A percentile compares a stretch with the other conserved stretches of the same genome.
Evolutionary conservation across 2,329 filamentous ascomycete genomes (phyloP).

Genomic region (Didymella glomerata): DNA sequence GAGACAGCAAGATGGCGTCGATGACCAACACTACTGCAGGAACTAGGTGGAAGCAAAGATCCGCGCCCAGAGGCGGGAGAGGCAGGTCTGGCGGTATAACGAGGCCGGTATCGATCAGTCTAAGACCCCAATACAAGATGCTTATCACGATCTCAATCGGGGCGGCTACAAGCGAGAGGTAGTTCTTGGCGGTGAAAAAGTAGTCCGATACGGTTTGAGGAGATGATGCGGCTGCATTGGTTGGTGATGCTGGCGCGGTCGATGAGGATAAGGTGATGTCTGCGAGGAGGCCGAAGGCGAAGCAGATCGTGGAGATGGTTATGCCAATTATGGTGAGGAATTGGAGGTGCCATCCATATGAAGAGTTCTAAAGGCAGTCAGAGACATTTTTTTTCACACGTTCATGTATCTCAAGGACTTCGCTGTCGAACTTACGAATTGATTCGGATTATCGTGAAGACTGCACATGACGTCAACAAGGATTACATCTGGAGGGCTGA

Average conservation of each 20-base stretch:
- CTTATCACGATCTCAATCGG: constrained; percentile 76
- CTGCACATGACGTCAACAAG: constrained; percentile 36
- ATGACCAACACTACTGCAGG: constrained; percentile 70
- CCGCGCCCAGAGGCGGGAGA: constrained; percentile 58
- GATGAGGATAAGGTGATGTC: constrained; percentile 58
- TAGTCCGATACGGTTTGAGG: constrained; percentile 53
- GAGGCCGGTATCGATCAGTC: constrained; percentile 62
- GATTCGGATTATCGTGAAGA: constrained; percentile 42
- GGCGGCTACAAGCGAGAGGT: constrained; percentile 69
- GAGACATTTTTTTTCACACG: background rate
- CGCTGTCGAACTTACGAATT: constrained; percentile 29
- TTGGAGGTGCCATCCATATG: constrained; percentile 75
- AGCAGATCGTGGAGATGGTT: constrained; percentile 67
- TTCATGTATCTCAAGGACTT: too few species aligned
- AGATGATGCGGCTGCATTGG: constrained; percentile 30
- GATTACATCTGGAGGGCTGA: background rate
- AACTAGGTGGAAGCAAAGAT: constrained; percentile 59
- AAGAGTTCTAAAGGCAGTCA: constrained; percentile 54
- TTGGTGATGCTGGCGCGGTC: constrained; percentile 32
- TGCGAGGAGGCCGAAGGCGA: constrained; percentile 68
- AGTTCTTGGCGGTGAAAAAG: constrained; percentile 74
- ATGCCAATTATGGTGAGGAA: constrained; percentile 80
- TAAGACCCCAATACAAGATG: constrained; percentile 76
- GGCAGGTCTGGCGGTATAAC: constrained; percentile 56
- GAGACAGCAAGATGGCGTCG: constrained; percentile 74